Base-by-base conservation (phyloP, 208 protist species). In the Trypanosoma rangeli region DNA sequence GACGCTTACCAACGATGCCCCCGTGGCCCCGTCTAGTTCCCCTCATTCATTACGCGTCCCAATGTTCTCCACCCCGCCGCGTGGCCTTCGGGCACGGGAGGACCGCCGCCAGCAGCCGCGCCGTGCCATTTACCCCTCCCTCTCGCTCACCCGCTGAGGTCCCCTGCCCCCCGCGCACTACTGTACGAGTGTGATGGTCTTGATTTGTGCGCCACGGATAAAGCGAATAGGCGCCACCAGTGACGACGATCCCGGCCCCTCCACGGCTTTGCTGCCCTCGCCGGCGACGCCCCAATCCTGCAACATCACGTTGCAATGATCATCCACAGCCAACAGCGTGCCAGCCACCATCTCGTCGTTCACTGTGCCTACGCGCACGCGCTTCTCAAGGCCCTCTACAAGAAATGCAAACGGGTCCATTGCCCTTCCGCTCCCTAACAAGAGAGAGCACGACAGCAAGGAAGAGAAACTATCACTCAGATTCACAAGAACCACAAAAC, bases 281-380 rank as follows among this genome's bases (percentile, higher is more conserved):
- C 29, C 53, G 44, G 58, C 63, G 52, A 70, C 70, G 4, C 26
- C 48, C 86, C 83, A 93, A 64, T 80, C 53, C 60, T 73, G 53
- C 60, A 93, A 18, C 50, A 91, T 57, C 20, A 91, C 65, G 62
- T 93, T 93, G 59, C 83, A 82, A 28, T 87, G 71, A 31, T 93
- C 87, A 66, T 93, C 87, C 8, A 91, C 77, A 24, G 77, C 80
- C 31, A 89, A 37, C 53, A 93, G 70, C n/a, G 73, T 85, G 16
- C 87, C 87, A 20, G 49, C 44, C 2, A 58, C 68, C 26, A 31
- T 67, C 18, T 72, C 72, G 46, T 71, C 67, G 46, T 68, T 56
- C 42, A 83, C 52, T 35, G 79, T 69, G 54, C 60, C 53, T 24
- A 88, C 83, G 48, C 33, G 48, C 33, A 88, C 77, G 26, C 3